Evolutionary conservation across 1,284 basidiomycete species (phyloP), one percentile per base, ranked within the genome.

Genomic region (Moesziomyces antarcticus): DNA sequence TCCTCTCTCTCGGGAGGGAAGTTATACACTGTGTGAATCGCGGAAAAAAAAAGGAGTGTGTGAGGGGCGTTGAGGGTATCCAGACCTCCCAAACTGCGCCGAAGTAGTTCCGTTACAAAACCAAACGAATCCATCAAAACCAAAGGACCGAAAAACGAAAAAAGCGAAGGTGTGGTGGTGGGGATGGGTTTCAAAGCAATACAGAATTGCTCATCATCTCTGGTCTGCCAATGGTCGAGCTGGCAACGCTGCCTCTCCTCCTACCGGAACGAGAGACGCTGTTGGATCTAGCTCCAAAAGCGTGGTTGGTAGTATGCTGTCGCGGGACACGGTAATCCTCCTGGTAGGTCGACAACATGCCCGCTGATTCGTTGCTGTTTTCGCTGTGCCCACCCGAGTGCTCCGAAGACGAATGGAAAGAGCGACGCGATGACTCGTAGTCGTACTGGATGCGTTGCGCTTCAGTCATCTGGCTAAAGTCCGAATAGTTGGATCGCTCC

Each of bases 401-500:
- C 10, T 59, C 64, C 35, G 61, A 64, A 3, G 44, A 37, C n/a
- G 72, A 63, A 27, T 65, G 57, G 47, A 56, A 63, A 20, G 66
- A 61, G 13, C 73, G 57, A 30, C 71, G 73, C 44, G 61, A 61
- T 14, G 73, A 72, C 16, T 75, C 72, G 59, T 76, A 78, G 46
- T 74, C 70, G 51, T 54, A 69, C 62, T 75, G 73, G 49, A 78
- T 78, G 3, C 76, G 66, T 45, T 78, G 73, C 40, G 76, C 73
- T 46, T 75, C 76, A 6, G 76, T 78, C 59, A 78, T 60, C 50
- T 71, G 66, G 22, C 55, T 65, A 49, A 56, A 20, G 33, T 75
- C 58, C 46, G 73, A 73, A 40, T 68, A 59, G 33, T 16, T 52
- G 13, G 69, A 73, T 14, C 75, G 65, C 53, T 75, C 73, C 44